These are phyloP conservation scores for Kwoniella sp. DNA, from an alignment of 768 basidiomycete species.

Conservation along the genomic window DNA sequence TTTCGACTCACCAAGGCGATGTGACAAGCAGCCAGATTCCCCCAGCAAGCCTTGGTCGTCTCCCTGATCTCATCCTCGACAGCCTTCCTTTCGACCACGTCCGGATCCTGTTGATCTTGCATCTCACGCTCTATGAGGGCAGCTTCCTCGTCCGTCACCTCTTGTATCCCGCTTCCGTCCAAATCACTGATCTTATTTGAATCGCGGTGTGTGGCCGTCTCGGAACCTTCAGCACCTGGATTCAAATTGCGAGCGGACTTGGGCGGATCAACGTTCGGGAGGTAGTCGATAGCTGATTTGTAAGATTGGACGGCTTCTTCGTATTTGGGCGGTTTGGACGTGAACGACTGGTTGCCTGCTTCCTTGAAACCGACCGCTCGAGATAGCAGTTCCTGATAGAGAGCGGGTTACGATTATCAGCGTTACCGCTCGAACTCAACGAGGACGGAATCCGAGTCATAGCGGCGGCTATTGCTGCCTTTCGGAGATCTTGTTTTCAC, in stretches of 20 bases:
- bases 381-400: slow-evolving; percentile 60
- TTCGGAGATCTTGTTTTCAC: too few species aligned
- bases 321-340: slow-evolving; percentile 63
- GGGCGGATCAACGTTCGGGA: slow-evolving; percentile 51
- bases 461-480: too few species aligned
- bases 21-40: slow-evolving; percentile 86
- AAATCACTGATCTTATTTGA: too few species aligned
- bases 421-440: too few species aligned
- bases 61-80: slow-evolving; percentile 63
- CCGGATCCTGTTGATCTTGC: slow-evolving; percentile 9
- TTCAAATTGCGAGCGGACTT: not conserved
- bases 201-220: too few species aligned
- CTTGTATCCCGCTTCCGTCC: slow-evolving; percentile 39
- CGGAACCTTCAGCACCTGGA: too few species aligned
- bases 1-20: slow-evolving; percentile 68
- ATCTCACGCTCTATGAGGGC: slow-evolving; percentile 35
- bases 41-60: slow-evolving; percentile 71
- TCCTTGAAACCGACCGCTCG: slow-evolving; percentile 69
- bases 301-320: slow-evolving; percentile 73
- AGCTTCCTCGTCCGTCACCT: slow-evolving; percentile 53
- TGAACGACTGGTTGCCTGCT: slow-evolving; percentile 76
- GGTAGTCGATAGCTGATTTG: slow-evolving; percentile 65
- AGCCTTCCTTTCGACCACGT: slow-evolving; percentile 24
- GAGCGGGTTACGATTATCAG: too few species aligned
- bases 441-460: too few species aligned